These are phyloP conservation scores for Nakazawaea populi DNA, from an alignment of 805 yeast species.

Conservation along the genomic window DNA sequence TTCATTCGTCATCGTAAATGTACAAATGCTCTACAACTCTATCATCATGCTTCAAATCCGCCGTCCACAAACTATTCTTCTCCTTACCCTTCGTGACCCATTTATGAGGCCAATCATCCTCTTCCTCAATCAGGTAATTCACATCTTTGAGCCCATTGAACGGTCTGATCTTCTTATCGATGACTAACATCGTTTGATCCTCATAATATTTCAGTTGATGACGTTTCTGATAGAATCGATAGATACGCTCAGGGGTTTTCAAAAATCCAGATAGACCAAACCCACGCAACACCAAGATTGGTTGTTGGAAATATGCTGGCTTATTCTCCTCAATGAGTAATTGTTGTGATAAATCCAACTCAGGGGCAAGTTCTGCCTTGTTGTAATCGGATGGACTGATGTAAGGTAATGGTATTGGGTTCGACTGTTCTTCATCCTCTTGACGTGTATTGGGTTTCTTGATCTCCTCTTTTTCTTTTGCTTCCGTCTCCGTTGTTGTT, in stretches of 20 bases:
- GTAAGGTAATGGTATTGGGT: slow-evolving; percentile 51
- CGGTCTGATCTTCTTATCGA: slow-evolving; percentile 48
- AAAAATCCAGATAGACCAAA: slow-evolving; percentile 77
- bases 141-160: slow-evolving; percentile 43
- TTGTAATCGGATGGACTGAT: slow-evolving; percentile 55
- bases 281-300: slow-evolving; percentile 68
- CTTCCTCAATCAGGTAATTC: slow-evolving; percentile 52
- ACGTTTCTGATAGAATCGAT: slow-evolving; percentile 72
- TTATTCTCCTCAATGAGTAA: slow-evolving; percentile 23
- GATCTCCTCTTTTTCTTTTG: slow-evolving; percentile 29
- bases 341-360: slow-evolving; percentile 34
- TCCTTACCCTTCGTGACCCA: slow-evolving; percentile 80
- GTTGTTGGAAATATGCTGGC: slow-evolving; percentile 68
- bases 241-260: slow-evolving; percentile 69
- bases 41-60: slow-evolving; percentile 64
- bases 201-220: slow-evolving; percentile 55
- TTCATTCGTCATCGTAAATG: slow-evolving; percentile 28
- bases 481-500: no score
- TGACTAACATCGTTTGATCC: slow-evolving; percentile 47
- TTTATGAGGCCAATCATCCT: slow-evolving; percentile 76
- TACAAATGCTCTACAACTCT: slow-evolving; percentile 51
- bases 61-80: slow-evolving; percentile 83
- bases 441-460: slow-evolving; percentile 16
- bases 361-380: slow-evolving; percentile 52
- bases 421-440: slow-evolving; percentile 21